Conservation (phyloP, 177 flowering plant species). For the Telopea speciosissima region DNA sequence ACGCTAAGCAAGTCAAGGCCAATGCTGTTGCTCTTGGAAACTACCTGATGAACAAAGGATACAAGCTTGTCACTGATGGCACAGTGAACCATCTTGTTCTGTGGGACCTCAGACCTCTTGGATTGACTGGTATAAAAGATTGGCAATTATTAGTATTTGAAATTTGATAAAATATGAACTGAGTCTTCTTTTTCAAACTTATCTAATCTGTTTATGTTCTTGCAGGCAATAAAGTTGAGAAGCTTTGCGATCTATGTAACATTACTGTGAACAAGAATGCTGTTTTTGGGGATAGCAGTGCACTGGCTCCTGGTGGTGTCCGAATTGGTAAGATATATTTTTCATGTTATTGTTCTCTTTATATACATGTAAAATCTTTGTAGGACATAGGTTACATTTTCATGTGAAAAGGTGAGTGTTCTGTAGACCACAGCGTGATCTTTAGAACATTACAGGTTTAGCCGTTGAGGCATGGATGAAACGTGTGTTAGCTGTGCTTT, state of each 20-base stretch:
- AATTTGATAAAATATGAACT: not conserved
- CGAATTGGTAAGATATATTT: slow-evolving; percentile 60
- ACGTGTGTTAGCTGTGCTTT: no score
- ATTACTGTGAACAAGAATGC: slow-evolving; percentile 99
- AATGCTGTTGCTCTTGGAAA: slow-evolving; percentile 90
- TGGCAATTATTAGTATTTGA: not conserved
- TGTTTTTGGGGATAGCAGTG: slow-evolving; percentile 98
- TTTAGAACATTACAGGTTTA: no score
- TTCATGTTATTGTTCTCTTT: not conserved
- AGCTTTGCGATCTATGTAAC: slow-evolving; percentile 87
- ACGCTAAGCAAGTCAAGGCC: slow-evolving; percentile 92
- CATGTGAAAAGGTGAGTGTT: no score
- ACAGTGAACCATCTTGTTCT: slow-evolving; percentile 96
- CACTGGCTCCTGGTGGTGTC: slow-evolving; percentile 96
- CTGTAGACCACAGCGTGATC: no score
- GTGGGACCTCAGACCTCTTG: slow-evolving; percentile 97
- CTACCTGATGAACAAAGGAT: slow-evolving; percentile 76
- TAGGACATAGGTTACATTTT: not conserved
- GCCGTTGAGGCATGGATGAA: no score
- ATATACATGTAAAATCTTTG: not conserved
- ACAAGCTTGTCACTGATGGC: slow-evolving; percentile 82
- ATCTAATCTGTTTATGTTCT: slow-evolving; percentile 6
- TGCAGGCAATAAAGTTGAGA: slow-evolving; percentile 95
- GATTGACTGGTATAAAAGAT: slow-evolving; percentile 68
- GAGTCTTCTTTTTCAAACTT: not conserved